Conservation (phyloP, 2,329 filamentous ascomycete species). For the Blastomyces silverae region DNA sequence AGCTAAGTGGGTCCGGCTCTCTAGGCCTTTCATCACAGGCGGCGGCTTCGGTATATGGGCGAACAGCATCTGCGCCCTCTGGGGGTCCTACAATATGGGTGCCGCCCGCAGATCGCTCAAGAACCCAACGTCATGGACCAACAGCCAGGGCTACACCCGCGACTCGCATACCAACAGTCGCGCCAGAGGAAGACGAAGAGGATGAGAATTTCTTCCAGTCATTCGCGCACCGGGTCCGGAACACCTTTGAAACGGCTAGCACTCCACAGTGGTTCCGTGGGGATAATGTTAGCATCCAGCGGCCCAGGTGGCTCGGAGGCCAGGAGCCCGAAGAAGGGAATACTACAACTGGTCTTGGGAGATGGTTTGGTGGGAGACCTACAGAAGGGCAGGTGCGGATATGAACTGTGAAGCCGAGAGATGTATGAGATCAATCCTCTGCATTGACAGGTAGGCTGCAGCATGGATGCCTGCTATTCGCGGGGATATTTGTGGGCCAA, state of each 20-base stretch:
- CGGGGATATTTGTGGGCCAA: neutral
- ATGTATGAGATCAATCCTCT: neutral
- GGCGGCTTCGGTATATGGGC: neutral
- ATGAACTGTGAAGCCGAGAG: slow-evolving; percentile 18
- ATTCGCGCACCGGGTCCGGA: slow-evolving; percentile 77
- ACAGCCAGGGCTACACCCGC: neutral
- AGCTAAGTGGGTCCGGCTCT: slow-evolving; percentile 58
- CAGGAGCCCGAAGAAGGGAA: slow-evolving; percentile 17
- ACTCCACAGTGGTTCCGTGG: slow-evolving; percentile 76
- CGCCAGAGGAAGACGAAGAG: slow-evolving; percentile 46
- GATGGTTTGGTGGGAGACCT: slow-evolving; percentile 39
- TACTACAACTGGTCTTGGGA: slow-evolving; percentile 30
- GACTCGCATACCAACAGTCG: slow-evolving; percentile 8
- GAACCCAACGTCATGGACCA: slow-evolving; percentile 19
- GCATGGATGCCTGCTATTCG: neutral
- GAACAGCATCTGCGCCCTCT: slow-evolving; percentile 22
- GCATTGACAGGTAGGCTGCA: neutral
- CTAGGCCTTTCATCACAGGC: slow-evolving; percentile 36
- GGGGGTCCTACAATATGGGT: slow-evolving; percentile 33
- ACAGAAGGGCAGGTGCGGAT: slow-evolving; percentile 38
- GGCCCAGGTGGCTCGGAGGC: slow-evolving; percentile 70
- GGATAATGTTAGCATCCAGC: slow-evolving; percentile 60
- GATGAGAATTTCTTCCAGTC: slow-evolving; percentile 73
- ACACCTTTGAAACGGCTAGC: slow-evolving; percentile 80
- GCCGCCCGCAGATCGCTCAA: slow-evolving; percentile 28